Conservation (phyloP, 2,329 filamentous ascomycete genomes). For the Aspergillus arachidicola region DNA sequence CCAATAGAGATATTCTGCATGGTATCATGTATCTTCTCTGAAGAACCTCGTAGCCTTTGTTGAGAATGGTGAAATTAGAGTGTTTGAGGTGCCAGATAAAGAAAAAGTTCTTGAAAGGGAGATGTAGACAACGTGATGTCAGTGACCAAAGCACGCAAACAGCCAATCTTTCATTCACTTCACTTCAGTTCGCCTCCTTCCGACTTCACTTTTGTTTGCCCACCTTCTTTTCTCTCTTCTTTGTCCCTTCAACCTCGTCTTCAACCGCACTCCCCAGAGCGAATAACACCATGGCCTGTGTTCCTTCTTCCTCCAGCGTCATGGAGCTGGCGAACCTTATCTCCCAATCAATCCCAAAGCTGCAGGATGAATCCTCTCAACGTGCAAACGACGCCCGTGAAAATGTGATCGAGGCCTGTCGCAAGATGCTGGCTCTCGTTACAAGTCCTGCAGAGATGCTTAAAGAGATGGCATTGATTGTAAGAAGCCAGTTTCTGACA, state of each 20-base stretch:
- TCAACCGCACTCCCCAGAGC: neutral
- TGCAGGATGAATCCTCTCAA: neutral
- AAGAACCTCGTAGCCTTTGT: neutral
- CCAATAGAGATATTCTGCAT: neutral
- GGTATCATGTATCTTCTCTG: neutral
- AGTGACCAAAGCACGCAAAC: neutral
- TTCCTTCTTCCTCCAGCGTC: neutral
- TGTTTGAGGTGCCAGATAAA: too few species aligned
- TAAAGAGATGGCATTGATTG: neutral
- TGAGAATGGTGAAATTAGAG: neutral
- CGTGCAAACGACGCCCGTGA: neutral
- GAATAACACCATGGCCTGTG: neutral
- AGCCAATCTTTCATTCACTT: neutral
- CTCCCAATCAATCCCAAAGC: neutral
- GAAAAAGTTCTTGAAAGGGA: neutral
- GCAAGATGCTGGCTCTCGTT: neutral
- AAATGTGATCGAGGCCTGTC: neutral
- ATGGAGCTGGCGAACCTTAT: neutral
- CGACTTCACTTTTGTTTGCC: neutral
- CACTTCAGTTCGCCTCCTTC: neutral
- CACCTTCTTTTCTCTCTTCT: neutral
- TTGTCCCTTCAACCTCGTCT: too few species aligned
- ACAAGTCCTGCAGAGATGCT: neutral
- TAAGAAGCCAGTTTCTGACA: neutral
- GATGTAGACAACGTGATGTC: neutral